Base-by-base conservation (phyloP, 2,329 filamentous ascomycete species). In the Aspergillus carbonarius region DNA sequence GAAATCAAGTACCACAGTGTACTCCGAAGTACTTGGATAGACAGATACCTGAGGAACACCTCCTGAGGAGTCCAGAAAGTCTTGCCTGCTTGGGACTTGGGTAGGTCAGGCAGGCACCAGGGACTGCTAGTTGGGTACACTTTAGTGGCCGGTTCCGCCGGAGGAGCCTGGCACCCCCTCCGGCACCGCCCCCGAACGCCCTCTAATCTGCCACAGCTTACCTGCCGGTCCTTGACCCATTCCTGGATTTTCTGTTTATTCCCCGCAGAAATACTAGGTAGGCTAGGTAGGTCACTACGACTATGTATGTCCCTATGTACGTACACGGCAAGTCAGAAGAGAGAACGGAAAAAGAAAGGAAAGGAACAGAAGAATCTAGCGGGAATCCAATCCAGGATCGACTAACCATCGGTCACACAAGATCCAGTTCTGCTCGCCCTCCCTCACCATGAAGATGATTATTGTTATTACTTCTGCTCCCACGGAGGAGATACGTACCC, bases 61-160 rank as follows among this genome's bases (percentile, higher is more conserved):
- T 10, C 30, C 7, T 2, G 30, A 32, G 30, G 8, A 10, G 30
- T 32, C 30, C 30, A 32, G 30, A 32, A 32, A 37, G 35, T 12
- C 13, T 46, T 46, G 6, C 40, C 40, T 40, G 37, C 37, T 40
- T 20, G 23, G 23, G 23, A 23, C 23, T 23, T 23, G 39, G 18
- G 39, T 23, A 23, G 23, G 44, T 48, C 27, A 30, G 44, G 44
- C 44, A 48, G 44, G 25, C 23, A 48, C 44, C 44, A 48, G 25
- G 25, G 44, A 48, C 44, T 25, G 32, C 44, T 48, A 55, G 53
- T 40, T 40, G 44, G 53, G 53, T 55, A 40, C 18, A 39, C 20
- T 55, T 47, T 48, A 48, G 25, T 30, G 44, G n/a, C 23, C 44
- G 32, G 25, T 12, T n/a, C 44, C n/a, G 44, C 23, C 25, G 27